Base-by-base conservation (phyloP, 2,329 filamentous ascomycete genomes). In the Colletotrichum endophyticum region DNA sequence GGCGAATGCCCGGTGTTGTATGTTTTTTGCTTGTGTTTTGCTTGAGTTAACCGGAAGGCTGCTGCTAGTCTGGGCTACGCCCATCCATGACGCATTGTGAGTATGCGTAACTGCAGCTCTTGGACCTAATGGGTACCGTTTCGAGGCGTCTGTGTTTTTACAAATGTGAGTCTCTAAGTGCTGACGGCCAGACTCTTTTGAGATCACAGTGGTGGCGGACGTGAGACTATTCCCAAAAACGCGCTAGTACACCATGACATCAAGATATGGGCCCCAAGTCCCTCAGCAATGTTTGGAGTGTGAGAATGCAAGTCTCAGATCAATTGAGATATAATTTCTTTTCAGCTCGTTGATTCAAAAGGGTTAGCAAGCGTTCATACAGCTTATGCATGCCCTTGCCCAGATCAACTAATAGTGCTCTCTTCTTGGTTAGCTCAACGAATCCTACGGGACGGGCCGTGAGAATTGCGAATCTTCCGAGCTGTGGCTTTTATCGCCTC, bases 21-120 rank as follows among this genome's bases (percentile, higher is more conserved):
- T 44, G 36, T 44, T n/a, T 49, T 49, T 49, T 49, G 39, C 39
- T 49, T 49, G 0, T 11, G 3, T n/a, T 49, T n/a, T 49, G 9
- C 19, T n/a, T 12, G 39, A n/a, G 12, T 6, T 0, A 12, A 49
- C 39, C 5, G 9, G 19, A 44, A n/a, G 39, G 39, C 19, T n/a
- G 2, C 6, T 1, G 3, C 39, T 2, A 19, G 19, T 1, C 5
- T n/a, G 5, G 39, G 19, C 19, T n/a, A 49, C 19, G 39, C 9
- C 19, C 9, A n/a, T n/a, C 5, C 19, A 6, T n/a, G 39, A 49
- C 39, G 39, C 19, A 3, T 6, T n/a, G 0, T 7, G 39, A 12
- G 5, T n/a, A 5, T 49, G 16, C 36, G 19, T 49, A 7, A 49
- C 12, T 49, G 39, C 8, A 44, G 5, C 36, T 44, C 36, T 6